Conservation (phyloP, 2,329 filamentous ascomycete genomes). For the Hypoxylon sp. region DNA sequence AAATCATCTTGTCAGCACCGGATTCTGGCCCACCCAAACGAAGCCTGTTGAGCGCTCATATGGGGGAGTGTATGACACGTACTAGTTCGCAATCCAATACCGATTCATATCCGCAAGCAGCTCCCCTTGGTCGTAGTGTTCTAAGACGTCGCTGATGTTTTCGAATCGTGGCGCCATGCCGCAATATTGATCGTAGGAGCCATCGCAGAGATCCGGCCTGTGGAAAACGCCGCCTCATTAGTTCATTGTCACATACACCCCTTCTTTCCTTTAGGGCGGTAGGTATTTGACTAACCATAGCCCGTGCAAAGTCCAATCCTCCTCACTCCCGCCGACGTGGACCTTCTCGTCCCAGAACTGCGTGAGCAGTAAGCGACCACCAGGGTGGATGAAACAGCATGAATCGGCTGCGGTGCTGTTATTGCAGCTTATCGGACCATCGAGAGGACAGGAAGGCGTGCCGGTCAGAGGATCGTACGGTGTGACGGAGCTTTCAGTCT, state of each 20-base stretch:
- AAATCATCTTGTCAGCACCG: constrained; percentile 5
- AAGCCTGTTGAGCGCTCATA: not conserved
- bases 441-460: constrained; percentile 56
- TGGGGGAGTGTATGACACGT: constrained; percentile 31
- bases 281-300: constrained; percentile 53
- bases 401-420: constrained; percentile 55
- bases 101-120: constrained; percentile 58
- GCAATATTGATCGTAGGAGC: constrained; percentile 59
- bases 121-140: constrained; percentile 55
- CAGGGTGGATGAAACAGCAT: constrained; percentile 59
- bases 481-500: constrained; percentile 39
- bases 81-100: constrained; percentile 59
- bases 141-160: constrained; percentile 58
- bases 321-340: constrained; percentile 56
- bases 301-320: constrained; percentile 61
- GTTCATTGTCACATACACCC: not conserved
- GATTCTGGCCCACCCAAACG: not conserved
- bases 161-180: constrained; percentile 57
- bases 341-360: constrained; percentile 60
- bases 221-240: constrained; percentile 4
- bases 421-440: constrained; percentile 58
- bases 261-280: not conserved
- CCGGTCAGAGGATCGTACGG: constrained; percentile 55
- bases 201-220: constrained; percentile 61
- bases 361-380: constrained; percentile 57